Percentiles rank a stretch among this genome's conserved stretches.
These are phyloP conservation scores for Calonectria naviculata DNA, from an alignment of 2,329 filamentous ascomycete genomes.

Conservation along the genomic window DNA sequence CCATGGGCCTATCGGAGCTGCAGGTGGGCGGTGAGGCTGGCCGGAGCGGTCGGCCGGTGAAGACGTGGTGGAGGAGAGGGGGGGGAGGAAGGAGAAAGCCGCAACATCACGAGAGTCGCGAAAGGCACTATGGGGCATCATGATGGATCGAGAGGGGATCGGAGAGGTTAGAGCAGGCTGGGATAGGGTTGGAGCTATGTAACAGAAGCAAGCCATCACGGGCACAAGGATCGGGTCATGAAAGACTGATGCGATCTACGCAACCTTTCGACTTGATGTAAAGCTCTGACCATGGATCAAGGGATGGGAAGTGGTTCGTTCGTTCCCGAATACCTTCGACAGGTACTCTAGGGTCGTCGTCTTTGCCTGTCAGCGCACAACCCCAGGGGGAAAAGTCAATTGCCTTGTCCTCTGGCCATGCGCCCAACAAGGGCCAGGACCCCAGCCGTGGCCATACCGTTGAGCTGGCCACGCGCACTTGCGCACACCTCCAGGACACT, in stretches of 20 bases:
- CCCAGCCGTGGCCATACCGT: slow-evolving; percentile 26
- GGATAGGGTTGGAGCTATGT: slow-evolving; percentile 1
- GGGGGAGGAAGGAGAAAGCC: background rate
- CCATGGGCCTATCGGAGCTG: slow-evolving; percentile 28
- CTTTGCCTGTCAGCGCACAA: slow-evolving; percentile 25
- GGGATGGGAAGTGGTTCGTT: slow-evolving; percentile 4
- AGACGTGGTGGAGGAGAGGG: background rate
- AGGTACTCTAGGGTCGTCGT: slow-evolving; percentile 14
- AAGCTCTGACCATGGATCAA: slow-evolving; percentile 10
- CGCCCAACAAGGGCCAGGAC: slow-evolving; percentile 35
- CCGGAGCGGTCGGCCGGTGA: slow-evolving; percentile 25
- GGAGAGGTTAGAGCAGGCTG: background rate
- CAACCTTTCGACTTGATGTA: slow-evolving; percentile 3
- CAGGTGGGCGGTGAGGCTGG: slow-evolving; percentile 34
- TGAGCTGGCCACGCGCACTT: slow-evolving; percentile 28
- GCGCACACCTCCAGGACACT: slow-evolving; percentile 9
- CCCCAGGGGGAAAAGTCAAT: slow-evolving; percentile 24
- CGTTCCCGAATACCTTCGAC: slow-evolving; percentile 6
- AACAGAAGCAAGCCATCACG: background rate
- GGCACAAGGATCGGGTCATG: slow-evolving; percentile 1
- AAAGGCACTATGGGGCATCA: background rate
- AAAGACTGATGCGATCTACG: slow-evolving; percentile 11
- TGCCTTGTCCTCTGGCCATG: slow-evolving; percentile 32
- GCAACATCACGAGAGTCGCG: slow-evolving; percentile 3
- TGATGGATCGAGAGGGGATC: background rate